Evolutionary conservation across 164 flowering plant genomes (phyloP).

Genomic region (Macadamia tetraphylla): DNA sequence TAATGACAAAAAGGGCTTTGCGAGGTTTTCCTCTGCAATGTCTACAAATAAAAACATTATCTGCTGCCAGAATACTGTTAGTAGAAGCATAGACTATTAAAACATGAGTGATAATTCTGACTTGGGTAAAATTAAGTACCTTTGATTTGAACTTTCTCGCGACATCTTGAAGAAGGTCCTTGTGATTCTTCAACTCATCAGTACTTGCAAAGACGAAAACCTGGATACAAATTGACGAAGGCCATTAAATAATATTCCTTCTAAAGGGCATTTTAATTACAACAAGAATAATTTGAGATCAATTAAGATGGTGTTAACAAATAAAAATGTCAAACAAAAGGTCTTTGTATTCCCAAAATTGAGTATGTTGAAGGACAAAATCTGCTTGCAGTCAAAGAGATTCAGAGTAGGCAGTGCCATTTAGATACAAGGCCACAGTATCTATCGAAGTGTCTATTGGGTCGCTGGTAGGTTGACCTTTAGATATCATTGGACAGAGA

Average conservation of each 20-base stretch:
- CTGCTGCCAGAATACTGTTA: slow-evolving; percentile 34
- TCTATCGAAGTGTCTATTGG: no score
- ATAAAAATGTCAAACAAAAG: no score
- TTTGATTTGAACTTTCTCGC: slow-evolving; percentile 79
- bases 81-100: slow-evolving; percentile 2
- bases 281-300: background rate
- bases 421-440: no score
- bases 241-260: background rate
- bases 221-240: slow-evolving; percentile 29
- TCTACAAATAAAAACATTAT: slow-evolving; percentile 68
- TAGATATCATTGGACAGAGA: no score
- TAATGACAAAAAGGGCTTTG: slow-evolving; percentile 84
- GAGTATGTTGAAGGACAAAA: no score
- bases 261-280: background rate
- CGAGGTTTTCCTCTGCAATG: slow-evolving; percentile 75
- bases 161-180: slow-evolving; percentile 56
- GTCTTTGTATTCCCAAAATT: no score
- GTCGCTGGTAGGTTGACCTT: no score
- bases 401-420: no score
- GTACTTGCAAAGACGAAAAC: slow-evolving; percentile 61
- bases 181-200: slow-evolving; percentile 55
- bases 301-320: background rate
- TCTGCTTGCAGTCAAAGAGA: no score
- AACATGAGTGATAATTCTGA: slow-evolving; percentile 4
- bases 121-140: slow-evolving; percentile 34